Evolutionary conservation across 306 rosid species (phyloP).

Genomic region (Clitoria ternatea): DNA sequence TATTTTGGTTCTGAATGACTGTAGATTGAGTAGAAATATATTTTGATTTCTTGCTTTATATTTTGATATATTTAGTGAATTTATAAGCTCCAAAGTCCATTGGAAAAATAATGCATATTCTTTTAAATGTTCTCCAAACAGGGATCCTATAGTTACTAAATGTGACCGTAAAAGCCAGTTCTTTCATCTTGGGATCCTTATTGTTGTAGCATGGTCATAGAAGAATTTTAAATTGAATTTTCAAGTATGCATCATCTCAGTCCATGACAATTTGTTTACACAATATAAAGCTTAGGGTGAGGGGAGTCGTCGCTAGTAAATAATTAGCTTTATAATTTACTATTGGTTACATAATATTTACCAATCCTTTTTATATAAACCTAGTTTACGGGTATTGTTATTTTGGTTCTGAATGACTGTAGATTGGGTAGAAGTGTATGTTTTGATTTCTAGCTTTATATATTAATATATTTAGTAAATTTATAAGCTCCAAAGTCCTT

Average conservation of each 20-base stretch:
- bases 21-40: neutral
- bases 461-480: too few relatives aligned
- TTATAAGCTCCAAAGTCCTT: too few relatives aligned
- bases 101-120: neutral
- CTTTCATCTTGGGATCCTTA: slow-evolving; percentile 79
- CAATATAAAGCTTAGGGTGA: too few relatives aligned
- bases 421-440: too few relatives aligned
- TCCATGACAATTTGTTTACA: slow-evolving; percentile 79
- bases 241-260: slow-evolving; percentile 73
- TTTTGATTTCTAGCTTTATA: too few relatives aligned
- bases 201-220: slow-evolving; percentile 58
- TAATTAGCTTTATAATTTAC: neutral
- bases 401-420: neutral
- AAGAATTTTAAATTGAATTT: slow-evolving; percentile 71
- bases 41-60: too few relatives aligned
- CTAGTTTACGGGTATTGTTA: neutral
- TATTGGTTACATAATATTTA: neutral
- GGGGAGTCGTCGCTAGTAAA: slow-evolving; percentile 89
- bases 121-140: slow-evolving; percentile 34
- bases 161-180: slow-evolving; percentile 80
- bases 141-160: slow-evolving; percentile 87
- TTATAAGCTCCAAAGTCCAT: too few relatives aligned
- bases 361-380: neutral
- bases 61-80: too few relatives aligned
- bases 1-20: neutral